Conservation (phyloP, 257 asterid genomes). For the Scutellaria minor region DNA sequence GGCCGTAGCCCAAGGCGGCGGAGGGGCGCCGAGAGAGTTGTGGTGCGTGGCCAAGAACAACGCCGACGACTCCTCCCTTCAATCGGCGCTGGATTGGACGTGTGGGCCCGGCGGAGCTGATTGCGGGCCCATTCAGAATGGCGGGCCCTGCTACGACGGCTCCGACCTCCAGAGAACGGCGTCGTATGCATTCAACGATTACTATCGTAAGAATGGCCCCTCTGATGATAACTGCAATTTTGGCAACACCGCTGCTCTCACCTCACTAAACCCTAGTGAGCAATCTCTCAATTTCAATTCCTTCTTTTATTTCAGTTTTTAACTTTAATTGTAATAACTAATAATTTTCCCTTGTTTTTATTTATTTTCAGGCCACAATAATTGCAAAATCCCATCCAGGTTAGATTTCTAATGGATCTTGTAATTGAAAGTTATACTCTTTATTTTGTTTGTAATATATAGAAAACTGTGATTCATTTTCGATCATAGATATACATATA, state of each 20-base stretch:
- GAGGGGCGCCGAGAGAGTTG: conserved; percentile 51
- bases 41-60: conserved; percentile 98
- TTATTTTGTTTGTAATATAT: background rate
- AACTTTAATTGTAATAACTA: background rate
- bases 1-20: conserved; percentile 51
- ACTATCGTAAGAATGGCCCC: conserved; percentile 58
- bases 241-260: conserved; percentile 71
- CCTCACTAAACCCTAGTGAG: conserved; percentile 81
- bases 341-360: conserved; percentile 15
- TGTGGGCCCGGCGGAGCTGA: conserved; percentile 85
- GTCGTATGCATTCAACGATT: conserved; percentile 83
- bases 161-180: conserved; percentile 74
- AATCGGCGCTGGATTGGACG: conserved; percentile 82
- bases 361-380: conserved; percentile 51
- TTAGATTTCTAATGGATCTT: conserved; percentile 39
- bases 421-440: background rate
- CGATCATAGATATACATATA: background rate
- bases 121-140: conserved; percentile 74
- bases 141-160: conserved; percentile 81
- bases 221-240: conserved; percentile 67
- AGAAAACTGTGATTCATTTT: background rate
- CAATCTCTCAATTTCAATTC: background rate
- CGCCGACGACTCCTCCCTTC: conserved; percentile 78
- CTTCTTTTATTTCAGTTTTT: background rate
- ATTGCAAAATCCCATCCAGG: conserved; percentile 86